Conservation (phyloP, 345 rosid species). For the Capsella bursapastoris region DNA sequence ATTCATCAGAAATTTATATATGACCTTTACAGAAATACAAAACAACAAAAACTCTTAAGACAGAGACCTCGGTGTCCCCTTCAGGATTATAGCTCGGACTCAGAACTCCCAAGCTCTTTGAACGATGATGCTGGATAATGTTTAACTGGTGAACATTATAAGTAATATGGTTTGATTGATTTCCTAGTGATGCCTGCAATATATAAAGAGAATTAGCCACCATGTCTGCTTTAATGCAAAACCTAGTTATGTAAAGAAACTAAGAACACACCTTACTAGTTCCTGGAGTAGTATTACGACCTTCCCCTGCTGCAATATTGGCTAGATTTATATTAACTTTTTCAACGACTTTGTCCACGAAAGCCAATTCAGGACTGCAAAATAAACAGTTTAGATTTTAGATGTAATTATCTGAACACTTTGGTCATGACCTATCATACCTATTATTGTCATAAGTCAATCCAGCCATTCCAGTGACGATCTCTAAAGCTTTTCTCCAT, state of each 20-base stretch:
- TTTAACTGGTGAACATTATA: background rate
- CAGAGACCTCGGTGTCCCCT: background rate
- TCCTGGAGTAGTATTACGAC: background rate
- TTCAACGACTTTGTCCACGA: background rate
- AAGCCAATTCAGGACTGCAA: background rate
- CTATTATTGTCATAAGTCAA: background rate
- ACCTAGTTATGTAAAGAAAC: background rate
- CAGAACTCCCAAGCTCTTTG: background rate
- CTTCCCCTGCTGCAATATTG: slow-evolving; percentile 1
- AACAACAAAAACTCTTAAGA: background rate
- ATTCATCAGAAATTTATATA: background rate
- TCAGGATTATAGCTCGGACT: background rate
- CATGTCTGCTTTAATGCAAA: background rate
- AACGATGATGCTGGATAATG: background rate
- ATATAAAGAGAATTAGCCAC: background rate
- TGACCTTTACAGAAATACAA: background rate
- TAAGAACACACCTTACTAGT: background rate
- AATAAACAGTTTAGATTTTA: background rate
- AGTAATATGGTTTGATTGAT: background rate
- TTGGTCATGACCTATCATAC: background rate
- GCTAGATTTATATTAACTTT: background rate
- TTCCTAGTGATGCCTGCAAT: background rate
- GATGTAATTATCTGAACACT: background rate
- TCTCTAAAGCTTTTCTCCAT: slow-evolving; percentile 2
- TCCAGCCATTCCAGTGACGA: background rate